Evolutionary conservation across 1,139 yeast genomes (phyloP), one percentile per base, ranked within the genome.

Genomic region (Debaryomyces nepalensis): DNA sequence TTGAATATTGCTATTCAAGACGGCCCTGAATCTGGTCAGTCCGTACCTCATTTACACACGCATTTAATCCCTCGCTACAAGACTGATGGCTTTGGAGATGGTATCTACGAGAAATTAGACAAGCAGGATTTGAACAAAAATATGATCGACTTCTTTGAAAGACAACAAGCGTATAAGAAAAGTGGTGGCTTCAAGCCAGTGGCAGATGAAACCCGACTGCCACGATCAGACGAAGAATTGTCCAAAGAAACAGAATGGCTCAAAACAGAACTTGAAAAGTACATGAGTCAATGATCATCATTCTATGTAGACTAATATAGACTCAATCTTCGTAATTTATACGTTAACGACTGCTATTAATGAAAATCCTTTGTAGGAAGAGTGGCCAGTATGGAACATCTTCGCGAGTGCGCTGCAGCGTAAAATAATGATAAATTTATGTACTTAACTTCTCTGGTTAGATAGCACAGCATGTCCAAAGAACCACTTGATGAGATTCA

Each of bases 1-100:
- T 62, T 89, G 46, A 93, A 93, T 58, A 77, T 93, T 22, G 90
- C 97, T 11, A 88, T 93, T 44, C 99, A 93, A 59, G 99, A 93
- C 60, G 99, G 99, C 0, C 88, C 93, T 0, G 89, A 88, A 42
- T 93, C 97, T 2, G 99, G 99, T 3, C 99, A 93, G 59, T 81
- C 93, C 12, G 84, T 93, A 1, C 96, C 97, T 2, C 99, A 93
- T 63, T 74, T 93, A 20, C 99, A 93, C 61, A 85, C 97, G 24
- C 99, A 93, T 61, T 66, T 93, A 12, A 89, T 93, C 24, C 99
- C 99, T 3, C 71, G 99, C 32, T 81, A 75, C 56, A 70, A 72
- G 41, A 61, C 66, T 7, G 84, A 86, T 51, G 86, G 82, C 29
- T 75, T 79, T 48, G 90, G 88, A 1, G 96, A 89, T 57, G 80